Evolutionary conservation across 306 rosid species (phyloP).

Genomic region (Cicer judaicum): DNA sequence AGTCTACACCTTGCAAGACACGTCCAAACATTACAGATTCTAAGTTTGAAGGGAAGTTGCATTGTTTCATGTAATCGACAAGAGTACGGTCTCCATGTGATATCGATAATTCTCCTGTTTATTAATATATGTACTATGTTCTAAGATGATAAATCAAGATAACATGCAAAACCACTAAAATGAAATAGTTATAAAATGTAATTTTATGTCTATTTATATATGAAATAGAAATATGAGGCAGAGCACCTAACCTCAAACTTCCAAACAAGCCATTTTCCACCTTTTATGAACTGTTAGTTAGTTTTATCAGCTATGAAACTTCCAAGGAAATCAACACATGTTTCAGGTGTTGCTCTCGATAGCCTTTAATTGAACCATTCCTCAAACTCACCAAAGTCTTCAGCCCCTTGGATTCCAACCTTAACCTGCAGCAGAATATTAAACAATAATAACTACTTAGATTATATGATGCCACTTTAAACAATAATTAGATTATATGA

Average conservation of each 20-base stretch:
- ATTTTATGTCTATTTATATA: not conserved
- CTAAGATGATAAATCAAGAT: slow-evolving; percentile 35
- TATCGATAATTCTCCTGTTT: too few species aligned
- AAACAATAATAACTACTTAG: too few species aligned
- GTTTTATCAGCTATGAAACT: slow-evolving; percentile 81
- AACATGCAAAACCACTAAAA: slow-evolving; percentile 14
- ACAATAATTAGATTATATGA: too few species aligned
- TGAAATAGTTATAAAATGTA: slow-evolving; percentile 9
- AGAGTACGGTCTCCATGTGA: too few species aligned
- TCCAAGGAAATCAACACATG: slow-evolving; percentile 92
- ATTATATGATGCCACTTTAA: too few species aligned
- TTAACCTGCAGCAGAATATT: slow-evolving; percentile 60
- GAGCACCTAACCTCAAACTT: slow-evolving; percentile 97
- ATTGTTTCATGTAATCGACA: too few species aligned
- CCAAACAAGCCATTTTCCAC: slow-evolving; percentile 99
- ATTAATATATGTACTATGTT: too few species aligned
- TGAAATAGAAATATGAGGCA: slow-evolving; percentile 25
- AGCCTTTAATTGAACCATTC: slow-evolving; percentile 96
- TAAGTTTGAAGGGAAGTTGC: too few species aligned
- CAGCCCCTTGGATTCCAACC: slow-evolving; percentile 75
- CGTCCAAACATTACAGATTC: too few species aligned
- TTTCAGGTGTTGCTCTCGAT: slow-evolving; percentile 97
- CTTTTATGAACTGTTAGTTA: slow-evolving; percentile 68
- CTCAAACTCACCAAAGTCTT: slow-evolving; percentile 80
- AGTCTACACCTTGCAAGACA: too few species aligned